phyloP scores from a whole-genome alignment of 2,329 filamentous ascomycete species.

The Phaeosphaeriaceae sp. region DNA sequence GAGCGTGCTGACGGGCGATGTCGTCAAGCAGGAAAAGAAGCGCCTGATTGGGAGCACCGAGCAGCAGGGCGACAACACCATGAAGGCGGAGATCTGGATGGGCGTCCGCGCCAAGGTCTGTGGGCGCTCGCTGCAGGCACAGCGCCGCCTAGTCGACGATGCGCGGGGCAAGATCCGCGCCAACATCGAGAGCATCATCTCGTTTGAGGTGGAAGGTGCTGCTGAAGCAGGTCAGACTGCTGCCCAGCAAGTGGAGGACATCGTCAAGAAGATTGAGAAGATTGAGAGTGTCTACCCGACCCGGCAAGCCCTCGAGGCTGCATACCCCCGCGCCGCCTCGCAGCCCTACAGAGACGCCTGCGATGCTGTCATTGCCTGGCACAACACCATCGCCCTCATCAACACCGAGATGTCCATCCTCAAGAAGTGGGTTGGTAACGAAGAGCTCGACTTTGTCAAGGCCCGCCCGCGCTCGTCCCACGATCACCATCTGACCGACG shows the following conservation, averaged over 20 bases:
- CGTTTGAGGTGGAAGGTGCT: conserved; percentile 92
- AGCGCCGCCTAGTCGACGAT: conserved; percentile 88
- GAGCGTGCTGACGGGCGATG: conserved; percentile 93
- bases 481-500: conserved; percentile 79
- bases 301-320: conserved; percentile 72
- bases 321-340: conserved; percentile 79
- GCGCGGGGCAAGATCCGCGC: conserved; percentile 75
- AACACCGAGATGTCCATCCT: conserved; percentile 91
- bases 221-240: conserved; percentile 89
- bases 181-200: conserved; percentile 84
- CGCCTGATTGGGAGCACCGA: conserved; percentile 83
- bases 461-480: conserved; percentile 72
- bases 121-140: conserved; percentile 82
- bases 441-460: conserved; percentile 88
- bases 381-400: conserved; percentile 96
- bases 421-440: conserved; percentile 96
- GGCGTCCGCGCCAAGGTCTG: conserved; percentile 84
- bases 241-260: conserved; percentile 85
- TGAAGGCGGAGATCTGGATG: conserved; percentile 81
- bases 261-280: conserved; percentile 89
- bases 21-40: conserved; percentile 98
- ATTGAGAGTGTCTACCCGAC: conserved; percentile 87
- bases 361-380: conserved; percentile 91
- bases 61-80: conserved; percentile 72
- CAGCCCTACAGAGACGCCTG: conserved; percentile 80